Evolutionary conservation across 2,329 filamentous ascomycete species (phyloP), one percentile per base, ranked within the genome.

Genomic region (Aspergillus transmontanensis): DNA sequence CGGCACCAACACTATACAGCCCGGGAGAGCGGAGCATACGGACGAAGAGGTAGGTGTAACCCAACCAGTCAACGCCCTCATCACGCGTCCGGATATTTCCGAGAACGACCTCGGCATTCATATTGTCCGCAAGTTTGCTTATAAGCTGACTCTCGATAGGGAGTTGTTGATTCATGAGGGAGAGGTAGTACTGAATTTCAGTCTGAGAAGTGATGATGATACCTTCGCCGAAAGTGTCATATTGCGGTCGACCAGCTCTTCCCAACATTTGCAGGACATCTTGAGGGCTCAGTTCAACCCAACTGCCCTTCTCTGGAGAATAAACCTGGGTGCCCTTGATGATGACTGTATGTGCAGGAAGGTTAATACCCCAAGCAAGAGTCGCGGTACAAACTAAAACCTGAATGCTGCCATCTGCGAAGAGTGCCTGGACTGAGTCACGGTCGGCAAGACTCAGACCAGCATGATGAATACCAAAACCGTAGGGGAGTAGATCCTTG

Each of bases 311-410:
- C 76, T 99, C 95, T 0, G 95, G 95, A 0, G 95, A 98, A 80
- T 99, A 99, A 23, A 99, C 90, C 74, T 97, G 93, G 1, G 95
- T 99, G 60, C 95, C 95, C 80, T 99, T 99, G 83, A 99, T 99
- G 75, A 99, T 94, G 73, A 99, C 95, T 0, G 95, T 98, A 75
- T 99, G 95, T 2, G 95, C 95, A 5, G 95, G 95, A 74, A 99
- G 82, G 79, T 99, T 99, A 75, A 99, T 95, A 87, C 95, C 95
- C 95, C 95, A 99, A 28, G 95, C 95, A 59, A 99, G 84, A n/a
- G 95, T 99, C 45, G 96, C 94, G 45, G 95, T 99, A 79, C 93
- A 98, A 41, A 98, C 94, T 57, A 99, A 88, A 1, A 99, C 95
- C 76, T 97, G 94, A 43, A 99, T 92, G 36, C 91, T 89, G 65